Conservation (phyloP, 2,329 filamentous ascomycete species). For the Xylaria hypoxylon region DNA sequence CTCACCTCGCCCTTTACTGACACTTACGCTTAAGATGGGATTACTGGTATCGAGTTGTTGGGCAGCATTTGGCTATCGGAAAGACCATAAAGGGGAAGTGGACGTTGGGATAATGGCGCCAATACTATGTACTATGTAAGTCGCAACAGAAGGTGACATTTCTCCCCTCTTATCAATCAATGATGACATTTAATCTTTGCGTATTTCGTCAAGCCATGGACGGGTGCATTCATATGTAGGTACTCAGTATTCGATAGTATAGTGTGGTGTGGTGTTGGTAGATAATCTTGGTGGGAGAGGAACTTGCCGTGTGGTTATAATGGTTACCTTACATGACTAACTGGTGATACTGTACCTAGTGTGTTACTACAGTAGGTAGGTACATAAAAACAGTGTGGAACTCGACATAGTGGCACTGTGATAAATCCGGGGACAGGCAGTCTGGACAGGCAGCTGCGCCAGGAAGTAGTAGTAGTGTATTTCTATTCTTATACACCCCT, state of each 20-base stretch:
- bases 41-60: neutral
- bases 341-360: too few species aligned
- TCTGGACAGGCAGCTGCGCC: slow-evolving; percentile 24
- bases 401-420: slow-evolving; percentile 3
- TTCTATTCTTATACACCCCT: slow-evolving; percentile 37
- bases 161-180: slow-evolving; percentile 12
- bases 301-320: too few species aligned
- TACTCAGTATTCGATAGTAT: neutral
- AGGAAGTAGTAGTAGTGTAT: slow-evolving; percentile 3
- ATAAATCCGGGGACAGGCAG: slow-evolving; percentile 28
- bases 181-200: too few species aligned
- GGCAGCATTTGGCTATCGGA: slow-evolving; percentile 17
- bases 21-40: neutral
- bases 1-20: neutral
- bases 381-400: slow-evolving; percentile 1
- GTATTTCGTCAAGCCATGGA: neutral
- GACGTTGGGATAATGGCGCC: slow-evolving; percentile 17
- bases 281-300: too few species aligned
- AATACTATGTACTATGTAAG: neutral
- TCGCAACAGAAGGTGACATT: slow-evolving; percentile 16
- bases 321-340: too few species aligned
- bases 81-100: slow-evolving; percentile 27
- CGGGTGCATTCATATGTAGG: neutral
- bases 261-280: too few species aligned
- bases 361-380: neutral